Evolutionary conservation across 164 flowering plant genomes (phyloP).

Genomic region (Dillenia turbinata): DNA sequence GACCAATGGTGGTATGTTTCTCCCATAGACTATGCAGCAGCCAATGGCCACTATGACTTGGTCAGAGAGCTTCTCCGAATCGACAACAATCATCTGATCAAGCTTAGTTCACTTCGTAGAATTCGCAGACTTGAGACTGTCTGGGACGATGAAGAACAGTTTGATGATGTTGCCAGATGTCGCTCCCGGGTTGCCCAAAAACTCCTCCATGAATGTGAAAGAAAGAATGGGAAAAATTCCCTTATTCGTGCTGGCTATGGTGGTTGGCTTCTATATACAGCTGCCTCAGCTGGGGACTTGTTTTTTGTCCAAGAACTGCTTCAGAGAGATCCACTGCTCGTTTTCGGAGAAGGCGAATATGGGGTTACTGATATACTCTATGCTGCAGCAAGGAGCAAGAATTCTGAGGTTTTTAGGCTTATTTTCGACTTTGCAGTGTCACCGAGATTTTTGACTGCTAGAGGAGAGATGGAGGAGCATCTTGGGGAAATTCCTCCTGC

Average conservation of each 20-base stretch:
- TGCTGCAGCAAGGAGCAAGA: conserved; percentile 84
- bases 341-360: conserved; percentile 91
- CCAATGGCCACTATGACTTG: conserved; percentile 76
- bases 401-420: conserved; percentile 62
- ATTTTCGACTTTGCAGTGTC: conserved; percentile 44
- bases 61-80: conserved; percentile 78
- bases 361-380: conserved; percentile 83
- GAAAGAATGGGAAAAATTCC: conserved; percentile 34
- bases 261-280: conserved; percentile 96
- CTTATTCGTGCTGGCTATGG: conserved; percentile 84
- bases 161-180: conserved; percentile 52
- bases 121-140: conserved; percentile 88
- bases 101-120: conserved; percentile 81
- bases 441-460: conserved; percentile 17
- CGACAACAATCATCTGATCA: conserved; percentile 81
- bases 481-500: conserved; percentile 19
- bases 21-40: conserved; percentile 87
- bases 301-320: conserved; percentile 61
- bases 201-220: conserved; percentile 56
- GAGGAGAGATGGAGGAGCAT: conserved; percentile 24
- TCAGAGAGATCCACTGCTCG: conserved; percentile 60
- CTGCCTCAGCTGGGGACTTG: conserved; percentile 89
- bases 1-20: conserved; percentile 98
- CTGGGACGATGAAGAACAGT: conserved; percentile 78
- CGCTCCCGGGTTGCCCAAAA: conserved; percentile 58